Percentiles rank a stretch among this genome's conserved stretches.
Conservation (phyloP, 306 rosid species). For the Begonia masoniana region DNA sequence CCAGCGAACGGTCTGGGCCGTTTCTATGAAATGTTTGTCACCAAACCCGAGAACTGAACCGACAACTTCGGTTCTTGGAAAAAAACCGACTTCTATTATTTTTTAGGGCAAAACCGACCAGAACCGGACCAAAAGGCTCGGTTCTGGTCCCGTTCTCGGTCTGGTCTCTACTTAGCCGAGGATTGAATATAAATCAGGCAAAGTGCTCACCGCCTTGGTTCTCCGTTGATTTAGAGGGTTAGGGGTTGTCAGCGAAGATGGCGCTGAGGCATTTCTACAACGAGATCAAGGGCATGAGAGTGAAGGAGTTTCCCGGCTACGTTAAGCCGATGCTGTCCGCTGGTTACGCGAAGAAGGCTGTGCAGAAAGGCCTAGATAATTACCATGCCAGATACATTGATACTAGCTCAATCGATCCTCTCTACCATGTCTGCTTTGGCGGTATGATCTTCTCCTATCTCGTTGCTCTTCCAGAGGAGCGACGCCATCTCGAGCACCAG, state of each 20-base stretch:
- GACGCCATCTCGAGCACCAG: slow-evolving; percentile 66
- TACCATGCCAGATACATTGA: slow-evolving; percentile 67
- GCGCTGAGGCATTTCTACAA: slow-evolving; percentile 55
- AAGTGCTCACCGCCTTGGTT: no score
- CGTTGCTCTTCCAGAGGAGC: slow-evolving; percentile 65
- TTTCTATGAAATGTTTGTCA: no score
- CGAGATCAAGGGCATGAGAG: slow-evolving; percentile 54
- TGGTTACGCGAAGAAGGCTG: slow-evolving; percentile 27
- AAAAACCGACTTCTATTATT: no score
- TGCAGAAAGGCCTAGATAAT: slow-evolving; percentile 42
- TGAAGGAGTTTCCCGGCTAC: slow-evolving; percentile 40
- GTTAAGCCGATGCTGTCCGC: slow-evolving; percentile 57
- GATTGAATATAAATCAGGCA: no score
- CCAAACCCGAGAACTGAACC: no score
- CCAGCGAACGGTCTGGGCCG: no score
- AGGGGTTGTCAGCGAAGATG: slow-evolving; percentile 26
- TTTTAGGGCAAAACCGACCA: no score
- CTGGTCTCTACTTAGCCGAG: no score
- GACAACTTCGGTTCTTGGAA: no score
- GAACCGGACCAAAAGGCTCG: no score
- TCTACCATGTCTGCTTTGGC: slow-evolving; percentile 57
- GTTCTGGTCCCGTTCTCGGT: no score
- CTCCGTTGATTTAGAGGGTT: neutral
- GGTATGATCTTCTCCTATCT: slow-evolving; percentile 74
- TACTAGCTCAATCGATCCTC: slow-evolving; percentile 42